Base-by-base conservation (phyloP, 2,329 filamentous ascomycete species). In the Aspergillus arachidicola region DNA sequence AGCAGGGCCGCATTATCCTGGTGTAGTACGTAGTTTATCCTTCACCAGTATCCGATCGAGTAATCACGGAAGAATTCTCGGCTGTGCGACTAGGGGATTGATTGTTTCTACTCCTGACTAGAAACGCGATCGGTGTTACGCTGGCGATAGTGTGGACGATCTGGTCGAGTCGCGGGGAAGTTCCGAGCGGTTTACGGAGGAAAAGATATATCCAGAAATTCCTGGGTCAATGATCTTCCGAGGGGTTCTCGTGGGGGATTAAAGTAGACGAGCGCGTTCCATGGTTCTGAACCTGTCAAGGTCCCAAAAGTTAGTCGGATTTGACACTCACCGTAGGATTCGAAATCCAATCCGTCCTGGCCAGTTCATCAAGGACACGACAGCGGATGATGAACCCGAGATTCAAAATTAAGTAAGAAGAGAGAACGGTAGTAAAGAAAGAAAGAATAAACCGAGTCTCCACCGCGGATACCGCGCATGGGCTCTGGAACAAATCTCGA, bases 391-490 rank as follows among this genome's bases (percentile, higher is more conserved):
- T 28, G 45, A 14, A 6, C 45, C 45, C 3, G 9, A 48, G 21
- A 14, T 16, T 1, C 9, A 48, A 58, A 9, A 48, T 1, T 1
- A 4, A 23, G 28, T 6, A 54, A 41, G 10, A 36, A 53, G 38
- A 19, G n/a, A 63, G 32, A 46, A 58, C 34, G 32, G 38, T 19
- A 48, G 32, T 34, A 23, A 54, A 58, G 32, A 57, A 43, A 41
- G 34, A 59, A 66, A 62, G 63, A 59, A 68, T 61, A 63, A 64
- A 41, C 61, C 61, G 58, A 43, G 45, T 63, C 65, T 59, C 66
- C 64, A 64, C 64, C 60, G 66, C 65, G 61, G 65, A 61, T 57
- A 65, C 63, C 66, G 66, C 66, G 63, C 58, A 62, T 41, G 50
- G 36, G 26, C 55, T 58, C 32, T 48, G 38, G 30, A 32, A 54